These are phyloP conservation scores for Rhodomyrtus tomentosa DNA, from an alignment of 345 rosid genomes.

Conservation along the genomic window DNA sequence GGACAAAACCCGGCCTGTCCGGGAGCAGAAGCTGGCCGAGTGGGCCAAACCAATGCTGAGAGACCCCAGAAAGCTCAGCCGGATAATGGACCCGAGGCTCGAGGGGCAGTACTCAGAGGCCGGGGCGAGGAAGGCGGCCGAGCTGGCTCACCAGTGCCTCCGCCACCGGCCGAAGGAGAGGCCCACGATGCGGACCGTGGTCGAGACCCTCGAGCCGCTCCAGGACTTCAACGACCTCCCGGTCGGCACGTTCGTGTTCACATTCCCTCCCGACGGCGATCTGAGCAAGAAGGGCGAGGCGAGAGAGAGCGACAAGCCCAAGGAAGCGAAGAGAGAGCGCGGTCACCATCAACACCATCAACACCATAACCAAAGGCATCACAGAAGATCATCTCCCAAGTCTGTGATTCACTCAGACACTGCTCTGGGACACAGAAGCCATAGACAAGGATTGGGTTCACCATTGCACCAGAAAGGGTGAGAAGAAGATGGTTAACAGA, in stretches of 20 bases:
- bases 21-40: conserved; percentile 53
- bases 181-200: conserved; percentile 54
- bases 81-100: conserved; percentile 82
- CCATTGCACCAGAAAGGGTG: background rate
- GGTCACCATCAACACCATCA: conserved; percentile 15
- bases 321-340: conserved; percentile 6
- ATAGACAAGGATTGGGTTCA: background rate
- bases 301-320: conserved; percentile 15
- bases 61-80: conserved; percentile 44
- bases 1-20: conserved; percentile 40
- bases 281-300: conserved; percentile 5
- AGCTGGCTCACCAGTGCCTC: conserved; percentile 70
- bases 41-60: conserved; percentile 69
- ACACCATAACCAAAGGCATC: conserved; percentile 10
- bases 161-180: conserved; percentile 72
- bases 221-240: conserved; percentile 44
- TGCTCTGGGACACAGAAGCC: background rate
- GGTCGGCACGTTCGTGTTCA: conserved; percentile 51
- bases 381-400: conserved; percentile 10
- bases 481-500: background rate
- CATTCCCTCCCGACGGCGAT: conserved; percentile 24
- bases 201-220: conserved; percentile 51
- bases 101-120: conserved; percentile 85
- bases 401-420: background rate
- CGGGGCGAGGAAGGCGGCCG: conserved; percentile 69